Evolutionary conservation across 192 early-diverging fungal species (phyloP).

Genomic region (Backusella luteola): DNA sequence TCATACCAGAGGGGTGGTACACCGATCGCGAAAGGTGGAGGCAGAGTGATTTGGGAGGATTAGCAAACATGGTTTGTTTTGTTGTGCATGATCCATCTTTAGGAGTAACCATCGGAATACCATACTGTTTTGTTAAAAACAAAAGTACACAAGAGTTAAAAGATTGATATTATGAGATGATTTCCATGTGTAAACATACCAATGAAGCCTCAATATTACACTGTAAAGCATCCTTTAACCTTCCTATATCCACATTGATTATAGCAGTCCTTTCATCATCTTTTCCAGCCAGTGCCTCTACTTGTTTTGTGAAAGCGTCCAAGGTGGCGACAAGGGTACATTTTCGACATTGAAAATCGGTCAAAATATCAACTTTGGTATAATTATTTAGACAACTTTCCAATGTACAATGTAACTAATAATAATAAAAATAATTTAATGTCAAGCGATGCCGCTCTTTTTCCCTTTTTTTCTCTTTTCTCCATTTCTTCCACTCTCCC

Average conservation of each 20-base stretch:
- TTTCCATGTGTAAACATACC: constrained; percentile 28
- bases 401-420: constrained; percentile 50
- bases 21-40: constrained; percentile 87
- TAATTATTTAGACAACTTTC: constrained; percentile 65
- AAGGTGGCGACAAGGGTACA: constrained; percentile 57
- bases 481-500: neutral
- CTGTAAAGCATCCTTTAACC: constrained; percentile 40
- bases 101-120: constrained; percentile 32
- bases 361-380: constrained; percentile 62
- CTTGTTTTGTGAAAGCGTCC: constrained; percentile 26
- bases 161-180: neutral
- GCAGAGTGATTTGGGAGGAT: constrained; percentile 75
- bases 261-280: constrained; percentile 14
- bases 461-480: constrained; percentile 22
- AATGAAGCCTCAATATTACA: constrained; percentile 42
- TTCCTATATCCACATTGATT: constrained; percentile 35
- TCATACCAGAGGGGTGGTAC: constrained; percentile 63
- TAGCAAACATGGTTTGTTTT: constrained; percentile 86
- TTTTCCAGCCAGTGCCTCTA: constrained; percentile 12
- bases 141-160: neutral
- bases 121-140: constrained; percentile 16
- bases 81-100: constrained; percentile 44
- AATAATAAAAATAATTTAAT: neutral
- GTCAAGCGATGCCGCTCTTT: neutral
- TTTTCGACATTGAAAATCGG: constrained; percentile 65